These are phyloP conservation scores for Colletotrichum sp. DNA, from an alignment of 2,329 filamentous ascomycete species.

Conservation along the genomic window DNA sequence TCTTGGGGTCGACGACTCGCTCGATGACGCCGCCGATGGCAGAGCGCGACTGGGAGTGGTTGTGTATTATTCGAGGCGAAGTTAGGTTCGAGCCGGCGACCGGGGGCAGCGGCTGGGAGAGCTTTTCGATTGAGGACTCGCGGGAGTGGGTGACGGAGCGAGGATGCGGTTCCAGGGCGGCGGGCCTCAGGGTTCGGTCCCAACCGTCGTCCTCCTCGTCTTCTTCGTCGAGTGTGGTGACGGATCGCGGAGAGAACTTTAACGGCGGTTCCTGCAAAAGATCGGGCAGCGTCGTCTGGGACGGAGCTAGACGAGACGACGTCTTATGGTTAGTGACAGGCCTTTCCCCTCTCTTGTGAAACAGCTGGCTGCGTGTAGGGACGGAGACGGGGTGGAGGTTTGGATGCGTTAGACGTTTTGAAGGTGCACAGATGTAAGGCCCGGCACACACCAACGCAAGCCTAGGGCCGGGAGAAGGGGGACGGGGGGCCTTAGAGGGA, in stretches of 20 bases:
- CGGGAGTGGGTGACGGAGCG: constrained; percentile 56
- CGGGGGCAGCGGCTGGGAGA: constrained; percentile 33
- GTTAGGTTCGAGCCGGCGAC: constrained; percentile 28
- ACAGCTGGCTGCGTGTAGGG: constrained; percentile 26
- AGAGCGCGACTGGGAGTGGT: constrained; percentile 44
- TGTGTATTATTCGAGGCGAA: constrained; percentile 39
- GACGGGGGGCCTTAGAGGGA: background rate
- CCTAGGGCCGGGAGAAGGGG: background rate
- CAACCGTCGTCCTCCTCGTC: constrained; percentile 52
- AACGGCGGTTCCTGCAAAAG: constrained; percentile 53
- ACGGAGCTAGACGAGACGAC: constrained; percentile 50
- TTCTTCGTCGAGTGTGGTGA: constrained; percentile 57
- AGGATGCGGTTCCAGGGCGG: constrained; percentile 40
- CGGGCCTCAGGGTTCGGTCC: constrained; percentile 56
- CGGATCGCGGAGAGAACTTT: constrained; percentile 56
- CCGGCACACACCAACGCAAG: constrained; percentile 8
- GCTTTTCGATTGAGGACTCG: constrained; percentile 63
- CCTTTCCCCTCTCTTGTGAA: constrained; percentile 32
- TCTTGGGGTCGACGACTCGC: constrained; percentile 60
- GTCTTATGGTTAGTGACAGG: constrained; percentile 22
- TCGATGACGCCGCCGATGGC: constrained; percentile 49
- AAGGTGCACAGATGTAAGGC: constrained; percentile 21
- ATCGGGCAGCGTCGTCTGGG: constrained; percentile 63
- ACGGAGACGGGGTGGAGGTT: constrained; percentile 20
- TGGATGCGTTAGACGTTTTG: constrained; percentile 22